Percentiles rank a stretch among this genome's conserved stretches.
Evolutionary conservation across 768 basidiomycete species (phyloP).

Genomic region (Arthromyces matolae): DNA sequence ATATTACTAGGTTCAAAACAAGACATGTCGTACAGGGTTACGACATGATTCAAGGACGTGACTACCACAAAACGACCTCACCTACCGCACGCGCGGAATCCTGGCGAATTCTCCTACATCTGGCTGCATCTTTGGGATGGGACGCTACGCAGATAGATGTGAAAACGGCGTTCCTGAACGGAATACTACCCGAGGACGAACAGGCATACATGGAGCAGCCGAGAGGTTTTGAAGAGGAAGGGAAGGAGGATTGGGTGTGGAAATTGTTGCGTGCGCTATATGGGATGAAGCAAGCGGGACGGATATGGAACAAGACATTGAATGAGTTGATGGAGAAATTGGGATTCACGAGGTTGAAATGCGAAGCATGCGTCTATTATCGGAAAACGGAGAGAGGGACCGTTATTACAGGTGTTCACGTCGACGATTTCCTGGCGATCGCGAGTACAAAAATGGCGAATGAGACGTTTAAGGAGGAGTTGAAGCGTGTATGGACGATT

Average conservation of each 20-base stretch:
- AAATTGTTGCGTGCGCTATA: slow-evolving; percentile 2
- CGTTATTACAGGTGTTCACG: slow-evolving; percentile 25
- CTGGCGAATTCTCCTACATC: slow-evolving; percentile 23
- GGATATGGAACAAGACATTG: slow-evolving; percentile 28
- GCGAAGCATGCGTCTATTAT: slow-evolving; percentile 29
- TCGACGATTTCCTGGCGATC: slow-evolving; percentile 28
- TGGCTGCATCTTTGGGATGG: slow-evolving; percentile 22
- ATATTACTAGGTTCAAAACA: slow-evolving; percentile 26
- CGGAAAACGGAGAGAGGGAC: slow-evolving; percentile 3
- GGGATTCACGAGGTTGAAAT: slow-evolving; percentile 22
- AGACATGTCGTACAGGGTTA: slow-evolving; percentile 34
- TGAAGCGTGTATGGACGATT: slow-evolving; percentile 26
- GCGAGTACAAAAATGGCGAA: slow-evolving; percentile 14
- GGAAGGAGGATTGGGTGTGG: slow-evolving; percentile 15
- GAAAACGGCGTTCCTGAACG: slow-evolving; percentile 23
- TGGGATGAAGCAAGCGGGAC: slow-evolving; percentile 1
- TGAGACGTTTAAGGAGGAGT: slow-evolving; percentile 21
- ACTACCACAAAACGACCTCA: neutral
- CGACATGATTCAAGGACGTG: slow-evolving; percentile 15
- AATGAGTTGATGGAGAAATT: slow-evolving; percentile 18
- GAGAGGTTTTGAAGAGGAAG: slow-evolving; percentile 17
- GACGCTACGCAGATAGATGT: slow-evolving; percentile 30
- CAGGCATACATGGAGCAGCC: slow-evolving; percentile 35
- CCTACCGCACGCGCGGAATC: slow-evolving; percentile 16
- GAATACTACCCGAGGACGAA: slow-evolving; percentile 17